Evolutionary conservation across 1,284 basidiomycete species (phyloP).

Genomic region (Austroboletus niveus): DNA sequence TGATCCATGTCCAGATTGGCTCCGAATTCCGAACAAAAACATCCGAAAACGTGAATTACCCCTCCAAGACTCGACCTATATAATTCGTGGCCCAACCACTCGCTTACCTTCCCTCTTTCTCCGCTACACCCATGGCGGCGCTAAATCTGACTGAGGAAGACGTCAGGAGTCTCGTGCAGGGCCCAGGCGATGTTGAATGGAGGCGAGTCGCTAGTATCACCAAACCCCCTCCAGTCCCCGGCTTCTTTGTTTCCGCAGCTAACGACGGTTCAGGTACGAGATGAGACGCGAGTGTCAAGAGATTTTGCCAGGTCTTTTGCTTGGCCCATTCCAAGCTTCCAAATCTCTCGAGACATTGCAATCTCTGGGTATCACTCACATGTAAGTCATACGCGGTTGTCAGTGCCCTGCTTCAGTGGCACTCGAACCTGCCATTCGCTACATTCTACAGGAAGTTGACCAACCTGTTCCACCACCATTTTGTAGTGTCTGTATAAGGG

Average conservation of each 20-base stretch:
- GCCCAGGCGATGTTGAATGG: slow-evolving; percentile 78
- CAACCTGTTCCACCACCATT: not conserved
- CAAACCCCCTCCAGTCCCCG: not conserved
- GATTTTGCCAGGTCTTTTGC: slow-evolving; percentile 79
- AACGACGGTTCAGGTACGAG: slow-evolving; percentile 66
- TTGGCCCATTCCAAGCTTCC: slow-evolving; percentile 88
- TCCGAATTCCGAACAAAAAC: slow-evolving; percentile 29
- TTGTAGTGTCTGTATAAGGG: slow-evolving; percentile 80
- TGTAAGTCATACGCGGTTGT: slow-evolving; percentile 52
- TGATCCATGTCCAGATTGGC: slow-evolving; percentile 23
- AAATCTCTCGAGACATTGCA: slow-evolving; percentile 72
- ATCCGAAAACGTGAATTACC: slow-evolving; percentile 18
- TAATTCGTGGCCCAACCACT: not conserved
- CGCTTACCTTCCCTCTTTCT: not conserved
- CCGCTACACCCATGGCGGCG: slow-evolving; percentile 15
- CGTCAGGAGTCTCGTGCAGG: slow-evolving; percentile 64
- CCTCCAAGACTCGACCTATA: slow-evolving; percentile 4
- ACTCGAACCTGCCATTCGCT: not conserved
- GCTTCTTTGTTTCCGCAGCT: slow-evolving; percentile 4
- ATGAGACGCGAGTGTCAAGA: slow-evolving; percentile 94
- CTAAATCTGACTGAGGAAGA: slow-evolving; percentile 47
- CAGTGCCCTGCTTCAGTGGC: slow-evolving; percentile 6
- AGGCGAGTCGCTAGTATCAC: slow-evolving; percentile 43
- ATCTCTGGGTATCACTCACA: slow-evolving; percentile 75
- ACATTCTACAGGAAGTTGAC: not conserved